Percentiles rank a stretch among this genome's conserved stretches.
Conservation (phyloP, 164 flowering plant species). For the Stephania cephalantha region DNA sequence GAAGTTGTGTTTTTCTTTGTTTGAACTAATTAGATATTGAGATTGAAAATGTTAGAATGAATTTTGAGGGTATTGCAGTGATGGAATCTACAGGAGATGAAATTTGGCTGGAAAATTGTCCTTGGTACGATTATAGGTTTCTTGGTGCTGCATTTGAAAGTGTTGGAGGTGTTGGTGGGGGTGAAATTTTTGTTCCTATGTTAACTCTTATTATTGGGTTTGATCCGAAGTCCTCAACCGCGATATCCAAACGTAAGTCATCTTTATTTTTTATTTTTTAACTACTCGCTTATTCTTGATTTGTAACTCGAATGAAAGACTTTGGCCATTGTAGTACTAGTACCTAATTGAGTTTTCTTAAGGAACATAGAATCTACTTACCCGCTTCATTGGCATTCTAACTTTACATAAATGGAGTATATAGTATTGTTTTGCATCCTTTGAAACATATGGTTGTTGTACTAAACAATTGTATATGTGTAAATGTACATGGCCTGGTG, state of each 20-base stretch:
- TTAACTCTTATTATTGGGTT: too few relatives aligned
- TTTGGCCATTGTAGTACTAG: background rate
- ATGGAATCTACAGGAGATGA: constrained; percentile 52
- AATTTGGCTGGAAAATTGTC: constrained; percentile 76
- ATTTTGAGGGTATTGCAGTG: background rate
- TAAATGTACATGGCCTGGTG: too few relatives aligned
- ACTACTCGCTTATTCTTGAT: background rate
- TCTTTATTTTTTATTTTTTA: background rate
- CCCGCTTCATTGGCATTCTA: background rate
- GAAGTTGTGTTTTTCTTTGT: too few relatives aligned
- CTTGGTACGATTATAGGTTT: constrained; percentile 71
- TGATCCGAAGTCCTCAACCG: constrained; percentile 91
- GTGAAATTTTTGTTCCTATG: constrained; percentile 96
- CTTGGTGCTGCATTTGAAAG: constrained; percentile 99
- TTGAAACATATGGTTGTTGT: background rate
- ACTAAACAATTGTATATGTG: too few relatives aligned
- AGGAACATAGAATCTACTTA: background rate
- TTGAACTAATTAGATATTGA: too few relatives aligned
- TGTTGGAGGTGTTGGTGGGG: constrained; percentile 99
- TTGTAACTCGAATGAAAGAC: background rate
- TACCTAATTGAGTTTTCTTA: constrained; percentile 1
- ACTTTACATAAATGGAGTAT: background rate
- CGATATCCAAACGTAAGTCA: constrained; percentile 70
- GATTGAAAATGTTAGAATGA: too few relatives aligned
- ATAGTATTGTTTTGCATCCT: background rate